Percentiles rank a stretch among this genome's conserved stretches.
Evolutionary conservation across 2,329 filamentous ascomycete species (phyloP).

Genomic region (Xylaria sp.): DNA sequence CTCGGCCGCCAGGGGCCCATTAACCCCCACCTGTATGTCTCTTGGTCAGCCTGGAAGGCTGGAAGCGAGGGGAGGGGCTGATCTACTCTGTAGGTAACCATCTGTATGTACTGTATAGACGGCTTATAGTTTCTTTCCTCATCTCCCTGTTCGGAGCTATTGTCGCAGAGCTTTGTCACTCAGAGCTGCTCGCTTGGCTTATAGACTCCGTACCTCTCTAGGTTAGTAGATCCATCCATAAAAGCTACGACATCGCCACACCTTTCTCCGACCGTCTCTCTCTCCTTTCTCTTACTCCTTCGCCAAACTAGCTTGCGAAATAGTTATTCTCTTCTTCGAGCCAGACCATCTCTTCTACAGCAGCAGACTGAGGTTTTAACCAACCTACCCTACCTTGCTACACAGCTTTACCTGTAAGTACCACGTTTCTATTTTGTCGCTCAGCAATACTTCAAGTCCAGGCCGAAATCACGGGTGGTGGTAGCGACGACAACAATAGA

Average conservation of each 20-base stretch:
- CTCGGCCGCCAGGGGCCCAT: constrained; percentile 44
- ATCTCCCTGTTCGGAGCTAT: constrained; percentile 35
- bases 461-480: constrained; percentile 4
- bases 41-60: constrained; percentile 34
- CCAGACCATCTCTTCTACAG: constrained; percentile 31
- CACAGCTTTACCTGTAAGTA: constrained; percentile 31
- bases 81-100: constrained; percentile 40
- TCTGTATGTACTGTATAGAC: constrained; percentile 2
- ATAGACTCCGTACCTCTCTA: constrained; percentile 18
- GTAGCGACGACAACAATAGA: constrained; percentile 6
- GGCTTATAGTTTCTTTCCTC: constrained; percentile 31
- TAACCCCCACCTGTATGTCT: constrained; percentile 42
- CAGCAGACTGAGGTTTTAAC: constrained; percentile 4
- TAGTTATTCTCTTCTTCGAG: constrained; percentile 36
- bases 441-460: constrained; percentile 15
- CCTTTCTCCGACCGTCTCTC: constrained; percentile 43
- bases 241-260: constrained; percentile 50
- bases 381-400: constrained; percentile 2
- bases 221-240: constrained; percentile 47
- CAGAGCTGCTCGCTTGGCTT: constrained; percentile 38
- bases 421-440: constrained; percentile 18
- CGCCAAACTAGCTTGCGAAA: constrained; percentile 46
- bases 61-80: constrained; percentile 42
- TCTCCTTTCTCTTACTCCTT: constrained; percentile 48
- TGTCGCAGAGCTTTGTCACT: constrained; percentile 32